Conservation (phyloP, 148 eudicot genomes). For the Rhododendron ovatum region DNA sequence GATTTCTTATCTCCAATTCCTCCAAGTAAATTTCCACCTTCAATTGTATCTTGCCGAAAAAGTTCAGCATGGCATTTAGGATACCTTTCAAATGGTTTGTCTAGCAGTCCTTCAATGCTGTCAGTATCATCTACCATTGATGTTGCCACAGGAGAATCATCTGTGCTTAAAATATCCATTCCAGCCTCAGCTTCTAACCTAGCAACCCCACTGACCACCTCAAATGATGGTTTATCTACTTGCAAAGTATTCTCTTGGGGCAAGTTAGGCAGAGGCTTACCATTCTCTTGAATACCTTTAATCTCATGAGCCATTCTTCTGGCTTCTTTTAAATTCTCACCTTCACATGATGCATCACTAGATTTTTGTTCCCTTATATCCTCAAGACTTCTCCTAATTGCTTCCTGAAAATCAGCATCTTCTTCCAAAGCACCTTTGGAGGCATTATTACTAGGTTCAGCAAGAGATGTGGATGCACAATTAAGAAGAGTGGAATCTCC, state of each 20-base stretch:
- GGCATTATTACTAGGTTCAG: constrained; percentile 21
- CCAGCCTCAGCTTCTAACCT: constrained; percentile 4
- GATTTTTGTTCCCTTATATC: constrained; percentile 31
- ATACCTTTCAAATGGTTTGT: constrained; percentile 6
- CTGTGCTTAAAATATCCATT: neutral
- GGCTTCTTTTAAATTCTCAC: constrained; percentile 13
- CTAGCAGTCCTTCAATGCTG: neutral
- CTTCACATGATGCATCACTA: constrained; percentile 22
- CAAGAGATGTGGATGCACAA: constrained; percentile 22
- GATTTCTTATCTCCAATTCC: constrained; percentile 15
- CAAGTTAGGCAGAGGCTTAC: constrained; percentile 19
- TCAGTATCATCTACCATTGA: constrained; percentile 9
- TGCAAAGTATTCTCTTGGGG: constrained; percentile 11
- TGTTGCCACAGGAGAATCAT: constrained; percentile 1
- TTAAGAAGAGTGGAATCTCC: constrained; percentile 27
- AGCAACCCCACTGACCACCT: constrained; percentile 19
- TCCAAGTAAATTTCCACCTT: constrained; percentile 16
- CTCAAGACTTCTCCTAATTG: constrained; percentile 69
- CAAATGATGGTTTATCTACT: constrained; percentile 14
- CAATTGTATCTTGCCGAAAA: constrained; percentile 16
- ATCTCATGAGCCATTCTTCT: constrained; percentile 13
- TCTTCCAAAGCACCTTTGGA: constrained; percentile 72
- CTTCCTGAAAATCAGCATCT: constrained; percentile 79
- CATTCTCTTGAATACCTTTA: constrained; percentile 17
- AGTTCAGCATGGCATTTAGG: constrained; percentile 11